Conservation (phyloP, 106 monocot genomes). For the Platanthera guangdongensis region DNA sequence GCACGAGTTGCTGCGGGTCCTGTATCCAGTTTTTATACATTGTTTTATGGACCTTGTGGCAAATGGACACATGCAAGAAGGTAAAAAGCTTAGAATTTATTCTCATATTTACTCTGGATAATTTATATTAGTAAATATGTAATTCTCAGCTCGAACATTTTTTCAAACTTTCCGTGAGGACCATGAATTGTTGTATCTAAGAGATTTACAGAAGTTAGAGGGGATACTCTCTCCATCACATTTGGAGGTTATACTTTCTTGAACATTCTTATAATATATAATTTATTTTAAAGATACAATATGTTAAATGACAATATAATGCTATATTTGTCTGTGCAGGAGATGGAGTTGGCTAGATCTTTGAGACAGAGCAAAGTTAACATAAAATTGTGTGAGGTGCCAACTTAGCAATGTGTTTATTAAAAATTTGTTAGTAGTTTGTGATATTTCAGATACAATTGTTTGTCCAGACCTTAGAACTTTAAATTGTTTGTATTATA, state of each 20-base stretch:
- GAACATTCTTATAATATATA: background rate
- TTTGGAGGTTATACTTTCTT: conserved; percentile 52
- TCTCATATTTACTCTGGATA: background rate
- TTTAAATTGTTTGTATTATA: conserved; percentile 3
- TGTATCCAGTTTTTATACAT: conserved; percentile 94
- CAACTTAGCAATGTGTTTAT: background rate
- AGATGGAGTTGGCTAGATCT: conserved; percentile 85
- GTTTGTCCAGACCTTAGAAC: background rate
- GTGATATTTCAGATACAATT: conserved; percentile 3
- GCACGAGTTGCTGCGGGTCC: conserved; percentile 89
- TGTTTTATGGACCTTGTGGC: conserved; percentile 95
- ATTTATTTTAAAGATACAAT: background rate
- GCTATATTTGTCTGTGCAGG: conserved; percentile 36
- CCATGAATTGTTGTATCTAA: conserved; percentile 83
- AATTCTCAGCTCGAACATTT: conserved; percentile 70
- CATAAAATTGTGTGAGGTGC: conserved; percentile 92
- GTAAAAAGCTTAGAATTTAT: conserved; percentile 24
- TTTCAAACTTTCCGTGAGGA: conserved; percentile 81
- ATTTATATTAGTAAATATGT: conserved; percentile 9
- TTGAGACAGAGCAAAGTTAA: conserved; percentile 76
- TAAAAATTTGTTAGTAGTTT: conserved; percentile 3
- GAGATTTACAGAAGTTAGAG: conserved; percentile 96
- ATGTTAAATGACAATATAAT: background rate
- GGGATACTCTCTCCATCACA: conserved; percentile 92
- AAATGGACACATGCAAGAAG: conserved; percentile 77